These are phyloP conservation scores for Penicillium vulpinum DNA, from an alignment of 2,329 filamentous ascomycete genomes.

Conservation along the genomic window DNA sequence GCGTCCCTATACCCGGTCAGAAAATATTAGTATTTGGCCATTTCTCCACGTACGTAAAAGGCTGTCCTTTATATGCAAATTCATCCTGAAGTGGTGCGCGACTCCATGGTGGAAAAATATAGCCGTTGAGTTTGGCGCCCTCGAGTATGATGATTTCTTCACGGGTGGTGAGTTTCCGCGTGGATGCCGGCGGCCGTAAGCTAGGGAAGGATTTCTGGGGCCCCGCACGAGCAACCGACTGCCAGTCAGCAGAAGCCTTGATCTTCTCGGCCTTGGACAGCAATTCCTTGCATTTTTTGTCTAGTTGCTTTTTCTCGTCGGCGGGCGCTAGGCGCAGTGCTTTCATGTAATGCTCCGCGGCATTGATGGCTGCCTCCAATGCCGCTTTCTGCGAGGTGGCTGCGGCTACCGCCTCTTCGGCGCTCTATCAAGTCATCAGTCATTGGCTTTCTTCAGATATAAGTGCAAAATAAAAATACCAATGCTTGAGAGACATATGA, in stretches of 20 bases:
- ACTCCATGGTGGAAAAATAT: slow-evolving; percentile 84
- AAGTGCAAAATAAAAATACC: slow-evolving; percentile 24
- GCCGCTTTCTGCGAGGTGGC: slow-evolving; percentile 62
- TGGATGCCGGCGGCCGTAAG: slow-evolving; percentile 53
- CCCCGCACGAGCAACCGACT: slow-evolving; percentile 20
- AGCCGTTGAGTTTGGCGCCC: slow-evolving; percentile 77
- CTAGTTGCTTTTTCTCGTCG: slow-evolving; percentile 65
- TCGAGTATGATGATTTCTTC: slow-evolving; percentile 77
- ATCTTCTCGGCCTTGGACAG: slow-evolving; percentile 73
- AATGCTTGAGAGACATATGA: slow-evolving; percentile 32
- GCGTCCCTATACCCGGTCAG: slow-evolving; percentile 59
- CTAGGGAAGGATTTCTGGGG: slow-evolving; percentile 29
- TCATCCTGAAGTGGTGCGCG: slow-evolving; percentile 58
- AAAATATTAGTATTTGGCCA: slow-evolving; percentile 16
- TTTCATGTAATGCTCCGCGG: slow-evolving; percentile 79
- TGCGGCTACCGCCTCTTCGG: slow-evolving; percentile 54
- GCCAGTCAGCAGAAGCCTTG: slow-evolving; percentile 53
- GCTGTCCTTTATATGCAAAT: slow-evolving; percentile 57
- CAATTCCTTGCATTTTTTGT: slow-evolving; percentile 67
- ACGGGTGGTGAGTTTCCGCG: slow-evolving; percentile 62
- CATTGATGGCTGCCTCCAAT: slow-evolving; percentile 71
- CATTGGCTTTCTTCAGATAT: slow-evolving; percentile 23
- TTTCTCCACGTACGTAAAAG: slow-evolving; percentile 61
- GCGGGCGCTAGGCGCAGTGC: slow-evolving; percentile 64
- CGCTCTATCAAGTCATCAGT: slow-evolving; percentile 47